Evolutionary conservation across 768 basidiomycete species (phyloP).

Genomic region (Lepiota subincarnata): DNA sequence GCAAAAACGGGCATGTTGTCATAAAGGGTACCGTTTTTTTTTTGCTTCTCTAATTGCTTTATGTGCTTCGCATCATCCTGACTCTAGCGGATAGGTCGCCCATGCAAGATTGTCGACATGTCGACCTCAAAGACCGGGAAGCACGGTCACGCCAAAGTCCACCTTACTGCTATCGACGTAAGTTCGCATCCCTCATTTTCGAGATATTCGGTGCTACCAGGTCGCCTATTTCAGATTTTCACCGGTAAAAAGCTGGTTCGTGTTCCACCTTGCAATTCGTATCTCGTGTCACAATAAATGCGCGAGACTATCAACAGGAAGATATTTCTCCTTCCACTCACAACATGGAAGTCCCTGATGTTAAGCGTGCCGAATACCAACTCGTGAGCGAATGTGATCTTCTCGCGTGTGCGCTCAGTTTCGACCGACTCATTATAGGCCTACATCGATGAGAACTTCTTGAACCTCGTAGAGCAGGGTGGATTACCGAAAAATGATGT

Average conservation of each 20-base stretch:
- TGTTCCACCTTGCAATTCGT: conserved; percentile 15
- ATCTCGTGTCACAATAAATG: neutral
- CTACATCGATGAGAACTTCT: conserved; percentile 91
- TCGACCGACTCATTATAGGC: conserved; percentile 45
- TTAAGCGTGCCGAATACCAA: conserved; percentile 83
- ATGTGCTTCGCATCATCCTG: conserved; percentile 3
- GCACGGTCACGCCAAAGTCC: conserved; percentile 99
- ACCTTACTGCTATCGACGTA: conserved; percentile 95
- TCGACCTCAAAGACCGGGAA: conserved; percentile 99
- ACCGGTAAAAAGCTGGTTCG: conserved; percentile 93
- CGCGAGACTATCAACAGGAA: conserved; percentile 48
- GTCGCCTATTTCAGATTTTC: conserved; percentile 71
- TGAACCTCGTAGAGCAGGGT: conserved; percentile 88
- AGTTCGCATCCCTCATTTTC: conserved; percentile 28
- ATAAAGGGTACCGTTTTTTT: conserved; percentile 65
- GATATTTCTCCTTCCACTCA: conserved; percentile 96
- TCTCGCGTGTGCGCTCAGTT: conserved; percentile 12
- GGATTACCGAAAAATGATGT: conserved; percentile 90
- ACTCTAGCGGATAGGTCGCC: conserved; percentile 50
- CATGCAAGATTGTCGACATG: conserved; percentile 99
- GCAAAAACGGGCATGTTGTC: conserved; percentile 89
- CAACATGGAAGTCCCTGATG: conserved; percentile 99
- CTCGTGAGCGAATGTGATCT: conserved; percentile 50
- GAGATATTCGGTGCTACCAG: conserved; percentile 13
- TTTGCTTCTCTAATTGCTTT: conserved; percentile 4